Evolutionary conservation across 2,329 filamentous ascomycete genomes (phyloP).

Genomic region (Geosmithia morbida): DNA sequence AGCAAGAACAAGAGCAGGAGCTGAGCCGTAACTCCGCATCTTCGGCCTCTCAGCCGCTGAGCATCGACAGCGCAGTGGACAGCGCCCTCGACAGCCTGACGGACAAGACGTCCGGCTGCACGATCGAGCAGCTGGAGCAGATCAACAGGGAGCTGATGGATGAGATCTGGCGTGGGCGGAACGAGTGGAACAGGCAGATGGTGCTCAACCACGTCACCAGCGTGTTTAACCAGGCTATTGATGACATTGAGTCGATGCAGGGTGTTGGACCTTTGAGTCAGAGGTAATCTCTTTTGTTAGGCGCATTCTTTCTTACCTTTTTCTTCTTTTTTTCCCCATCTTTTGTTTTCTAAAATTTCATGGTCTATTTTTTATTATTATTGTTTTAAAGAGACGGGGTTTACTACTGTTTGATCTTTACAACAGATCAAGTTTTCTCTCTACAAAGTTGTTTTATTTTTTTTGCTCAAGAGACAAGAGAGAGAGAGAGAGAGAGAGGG

Average conservation of each 20-base stretch:
- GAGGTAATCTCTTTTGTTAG: slow-evolving; percentile 2
- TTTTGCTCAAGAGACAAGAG: no score
- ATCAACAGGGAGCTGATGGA: slow-evolving; percentile 86
- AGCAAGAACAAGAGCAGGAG: slow-evolving; percentile 9
- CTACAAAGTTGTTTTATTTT: no score
- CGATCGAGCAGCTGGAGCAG: slow-evolving; percentile 90
- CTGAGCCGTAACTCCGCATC: slow-evolving; percentile 13
- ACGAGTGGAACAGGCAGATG: slow-evolving; percentile 69
- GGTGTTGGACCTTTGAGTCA: slow-evolving; percentile 29
- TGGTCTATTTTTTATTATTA: no score
- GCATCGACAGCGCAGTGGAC: slow-evolving; percentile 33
- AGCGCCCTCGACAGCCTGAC: slow-evolving; percentile 50
- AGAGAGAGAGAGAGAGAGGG: no score
- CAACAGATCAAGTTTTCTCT: no score
- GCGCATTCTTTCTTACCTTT: not conserved
- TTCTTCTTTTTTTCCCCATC: not conserved
- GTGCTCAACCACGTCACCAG: slow-evolving; percentile 50
- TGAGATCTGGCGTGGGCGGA: slow-evolving; percentile 64
- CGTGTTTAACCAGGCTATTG: slow-evolving; percentile 63
- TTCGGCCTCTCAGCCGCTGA: slow-evolving; percentile 28
- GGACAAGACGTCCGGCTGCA: slow-evolving; percentile 57
- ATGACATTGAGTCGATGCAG: slow-evolving; percentile 48
- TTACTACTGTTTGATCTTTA: no score
- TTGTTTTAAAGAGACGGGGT: no score
- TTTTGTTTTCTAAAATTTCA: no score